These are phyloP conservation scores for Colletotrichum eleusines DNA, from an alignment of 2,329 filamentous ascomycete species.

Conservation along the genomic window DNA sequence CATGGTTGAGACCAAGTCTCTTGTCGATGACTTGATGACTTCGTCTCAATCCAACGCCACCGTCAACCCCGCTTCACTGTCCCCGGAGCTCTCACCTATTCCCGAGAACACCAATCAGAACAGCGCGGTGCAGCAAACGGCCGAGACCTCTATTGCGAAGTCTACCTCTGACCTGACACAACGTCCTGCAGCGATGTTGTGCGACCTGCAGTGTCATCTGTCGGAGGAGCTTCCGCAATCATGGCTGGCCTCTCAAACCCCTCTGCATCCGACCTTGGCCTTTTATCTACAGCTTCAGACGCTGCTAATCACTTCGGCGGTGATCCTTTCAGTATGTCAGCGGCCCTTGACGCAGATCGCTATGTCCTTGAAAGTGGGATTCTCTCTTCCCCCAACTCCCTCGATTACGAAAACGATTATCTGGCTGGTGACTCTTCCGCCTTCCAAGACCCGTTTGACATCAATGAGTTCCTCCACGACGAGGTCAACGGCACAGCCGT, in stretches of 20 bases:
- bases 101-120: slow-evolving; percentile 55
- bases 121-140: slow-evolving; percentile 47
- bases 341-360: slow-evolving; percentile 78
- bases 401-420: slow-evolving; percentile 76
- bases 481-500: slow-evolving; percentile 62
- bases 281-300: slow-evolving; percentile 68
- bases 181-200: slow-evolving; percentile 99
- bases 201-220: slow-evolving; percentile 99
- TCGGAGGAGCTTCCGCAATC: slow-evolving; percentile 74
- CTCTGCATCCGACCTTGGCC: slow-evolving; percentile 55
- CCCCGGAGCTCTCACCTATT: slow-evolving; percentile 67
- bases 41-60: slow-evolving; percentile 59
- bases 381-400: slow-evolving; percentile 78
- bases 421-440: slow-evolving; percentile 70
- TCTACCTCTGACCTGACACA: slow-evolving; percentile 89
- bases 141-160: slow-evolving; percentile 46
- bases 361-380: slow-evolving; percentile 81
- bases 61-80: slow-evolving; percentile 72
- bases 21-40: slow-evolving; percentile 60
- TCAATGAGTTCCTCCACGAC: slow-evolving; percentile 68
- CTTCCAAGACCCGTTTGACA: slow-evolving; percentile 61
- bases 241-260: slow-evolving; percentile 59
- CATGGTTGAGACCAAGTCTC: slow-evolving; percentile 48
- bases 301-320: slow-evolving; percentile 75
- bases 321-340: slow-evolving; percentile 76